phyloP scores from a whole-genome alignment of 306 rosid genomes.

The Fragaria ananassa region DNA sequence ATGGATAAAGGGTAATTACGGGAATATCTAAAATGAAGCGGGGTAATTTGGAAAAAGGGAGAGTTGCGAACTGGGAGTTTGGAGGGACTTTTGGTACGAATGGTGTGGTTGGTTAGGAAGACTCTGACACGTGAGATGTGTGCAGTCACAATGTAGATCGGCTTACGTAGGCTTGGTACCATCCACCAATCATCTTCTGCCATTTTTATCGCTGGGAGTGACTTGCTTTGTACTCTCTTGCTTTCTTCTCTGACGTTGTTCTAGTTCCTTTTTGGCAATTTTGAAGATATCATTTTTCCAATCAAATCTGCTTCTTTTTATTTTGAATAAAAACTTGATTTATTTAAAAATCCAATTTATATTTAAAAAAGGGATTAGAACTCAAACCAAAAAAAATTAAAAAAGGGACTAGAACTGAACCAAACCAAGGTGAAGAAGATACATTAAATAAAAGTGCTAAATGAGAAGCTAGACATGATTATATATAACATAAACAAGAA shows the following conservation, averaged over 20 bases:
- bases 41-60: conserved; percentile 30
- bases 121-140: conserved; percentile 14
- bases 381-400: no score
- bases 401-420: no score
- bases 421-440: no score
- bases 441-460: no score
- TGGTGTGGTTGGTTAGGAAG: neutral
- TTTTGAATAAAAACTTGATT: no score
- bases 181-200: conserved; percentile 3
- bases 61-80: neutral
- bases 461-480: no score
- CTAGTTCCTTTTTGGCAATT: no score
- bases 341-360: no score
- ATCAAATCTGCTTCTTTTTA: no score
- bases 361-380: no score
- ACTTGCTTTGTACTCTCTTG: neutral
- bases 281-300: no score
- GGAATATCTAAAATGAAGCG: neutral
- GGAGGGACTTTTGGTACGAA: neutral
- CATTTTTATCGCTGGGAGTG: neutral
- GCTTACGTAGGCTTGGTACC: neutral
- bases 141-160: neutral
- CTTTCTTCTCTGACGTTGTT: neutral
- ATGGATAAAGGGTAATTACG: neutral
- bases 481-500: no score